Evolutionary conservation across 257 asterid genomes (phyloP), one percentile per base, ranked within the genome.

Genomic region (Linderniella brevidens): DNA sequence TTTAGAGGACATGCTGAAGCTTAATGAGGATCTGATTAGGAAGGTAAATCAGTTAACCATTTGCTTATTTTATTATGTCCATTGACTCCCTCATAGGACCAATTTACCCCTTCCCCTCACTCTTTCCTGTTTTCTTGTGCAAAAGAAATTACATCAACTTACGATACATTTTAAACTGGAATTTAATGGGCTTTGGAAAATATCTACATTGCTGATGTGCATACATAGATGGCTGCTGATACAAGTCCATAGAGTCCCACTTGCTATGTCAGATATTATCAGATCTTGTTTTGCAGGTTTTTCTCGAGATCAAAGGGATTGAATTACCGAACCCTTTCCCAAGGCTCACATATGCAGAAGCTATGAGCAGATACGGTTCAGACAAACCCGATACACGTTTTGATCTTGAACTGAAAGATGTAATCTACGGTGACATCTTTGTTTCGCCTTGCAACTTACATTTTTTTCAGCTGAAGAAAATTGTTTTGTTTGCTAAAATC

Each of bases 11-110:
- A 81, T 90, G 94, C 75, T 85, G 66, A 90, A 68, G 55, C 82
- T 90, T 64, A 90, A 85, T 64, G 99, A 90, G 72, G 93, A 90
- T 75, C 66, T 90, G 71, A 90, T 90, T 58, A 77, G 96, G 72
- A 77, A 85, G 94, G 96, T 81, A 58, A 46, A 65, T 53, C 25
- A 12, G 41, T 42, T 63, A 38, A 38, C n/a, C 38, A 9, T 13
- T 25, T 25, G 32, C 3, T 10, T 35, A 19, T 41, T 55, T 55
- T 25, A 25, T n/a, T n/a, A n/a, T n/a, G n/a, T n/a, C n/a, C 32
- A 25, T 25, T 25, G 32, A 25, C 6, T 3, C 4, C 4, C 32
- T 6, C 32, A 25, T 25, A 25, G 32, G 32, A 25, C 32, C 32
- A 25, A 25, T 25, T 25, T 3, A 25, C 32, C 6, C 4, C 32